Evolutionary conservation across 306 rosid species (phyloP).

Genomic region (Herpetospermum pedunculosum): DNA sequence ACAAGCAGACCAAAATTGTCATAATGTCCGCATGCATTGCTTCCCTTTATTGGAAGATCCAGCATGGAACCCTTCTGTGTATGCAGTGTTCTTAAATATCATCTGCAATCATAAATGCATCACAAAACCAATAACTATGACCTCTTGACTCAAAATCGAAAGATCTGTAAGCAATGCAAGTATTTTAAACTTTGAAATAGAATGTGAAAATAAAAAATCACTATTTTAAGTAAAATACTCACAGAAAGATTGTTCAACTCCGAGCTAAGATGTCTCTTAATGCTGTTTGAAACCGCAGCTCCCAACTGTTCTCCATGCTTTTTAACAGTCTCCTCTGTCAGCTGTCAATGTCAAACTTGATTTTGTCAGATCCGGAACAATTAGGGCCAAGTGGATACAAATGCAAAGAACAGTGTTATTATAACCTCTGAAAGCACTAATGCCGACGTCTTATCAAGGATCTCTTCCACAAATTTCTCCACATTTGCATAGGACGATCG

Average conservation of each 20-base stretch:
- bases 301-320: conserved; percentile 57
- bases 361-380: conserved; percentile 12
- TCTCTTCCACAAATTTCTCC: conserved; percentile 59
- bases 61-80: conserved; percentile 85
- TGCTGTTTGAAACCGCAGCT: conserved; percentile 37
- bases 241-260: conserved; percentile 71
- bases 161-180: not conserved
- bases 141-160: not conserved
- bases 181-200: not conserved
- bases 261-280: conserved; percentile 42
- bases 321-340: conserved; percentile 45
- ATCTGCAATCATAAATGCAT: conserved; percentile 29
- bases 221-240: conserved; percentile 24
- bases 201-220: not conserved
- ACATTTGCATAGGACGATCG: conserved; percentile 40
- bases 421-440: conserved; percentile 64
- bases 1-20: not conserved
- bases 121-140: too few relatives aligned
- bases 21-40: conserved; percentile 10
- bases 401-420: conserved; percentile 4
- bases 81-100: conserved; percentile 67
- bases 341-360: conserved; percentile 39
- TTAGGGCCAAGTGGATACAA: not conserved
- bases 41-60: conserved; percentile 41
- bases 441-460: conserved; percentile 57